Evolutionary conservation across 169 alveolate genomes (phyloP), one percentile per base, ranked within the genome.

Genomic region (Cryptosporidium viatorum): DNA sequence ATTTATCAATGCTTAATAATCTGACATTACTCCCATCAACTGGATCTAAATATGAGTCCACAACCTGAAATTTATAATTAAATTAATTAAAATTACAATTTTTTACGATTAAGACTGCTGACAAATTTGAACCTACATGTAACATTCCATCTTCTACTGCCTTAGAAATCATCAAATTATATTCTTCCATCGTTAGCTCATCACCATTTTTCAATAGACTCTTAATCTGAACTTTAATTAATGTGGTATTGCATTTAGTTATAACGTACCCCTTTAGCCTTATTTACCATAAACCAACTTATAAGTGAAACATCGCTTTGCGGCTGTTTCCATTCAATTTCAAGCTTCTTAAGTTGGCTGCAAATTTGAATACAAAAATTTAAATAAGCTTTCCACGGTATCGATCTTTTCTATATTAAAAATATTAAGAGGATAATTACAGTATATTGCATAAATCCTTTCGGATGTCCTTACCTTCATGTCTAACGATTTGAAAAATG

Each of bases 11-110:
- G 31, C 31, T 80, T 31, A 80, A 31, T 16, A 80, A 55, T 2
- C 89, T 37, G 14, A 80, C 55, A 26, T 39, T 65, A 18, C 37
- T 62, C 3, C 75, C 75, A 62, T 80, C 89, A 43, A 80, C 26
- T 31, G 89, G 89, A 80, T 80, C 89, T 23, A 59, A n/a, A 31
- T 80, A 80, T 37, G 89, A 80, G 16, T 65, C 89, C 43, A 59
- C 89, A 39, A 80, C 75, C 89, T 80, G 23, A 37, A 12, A 31
- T n/a, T n/a, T 70, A 4, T 18, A 18, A 18, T 39, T 14, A 48
- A 48, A 48, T 48, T 48, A 16, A 48, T 70, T 43, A 9, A 41
- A 39, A 35, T 26, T 1, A 23, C 45, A 45, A 33, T 70, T n/a
- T 67, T 14, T 39, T 69, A 41, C 16, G 3, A 6, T 21, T 3